Percentiles rank a stretch among this genome's conserved stretches.
These are phyloP conservation scores for Suhomyces kilbournensis DNA, from an alignment of 805 yeast species.

Conservation along the genomic window DNA sequence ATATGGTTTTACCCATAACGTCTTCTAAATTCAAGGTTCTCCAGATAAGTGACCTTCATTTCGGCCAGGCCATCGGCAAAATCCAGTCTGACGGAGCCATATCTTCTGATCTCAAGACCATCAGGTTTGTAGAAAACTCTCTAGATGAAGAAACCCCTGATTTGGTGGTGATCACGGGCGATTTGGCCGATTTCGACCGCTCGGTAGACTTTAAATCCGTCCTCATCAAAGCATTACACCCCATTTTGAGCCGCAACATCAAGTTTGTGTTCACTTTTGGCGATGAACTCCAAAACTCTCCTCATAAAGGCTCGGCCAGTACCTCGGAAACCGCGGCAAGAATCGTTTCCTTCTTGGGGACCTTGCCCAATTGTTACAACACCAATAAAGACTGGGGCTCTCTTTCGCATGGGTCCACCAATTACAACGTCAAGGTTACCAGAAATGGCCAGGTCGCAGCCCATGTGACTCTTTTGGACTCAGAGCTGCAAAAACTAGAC, in stretches of 20 bases:
- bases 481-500: slow-evolving; percentile 25
- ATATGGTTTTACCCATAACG: background rate
- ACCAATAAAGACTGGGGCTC: slow-evolving; percentile 12
- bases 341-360: slow-evolving; percentile 26
- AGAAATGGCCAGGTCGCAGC: slow-evolving; percentile 17
- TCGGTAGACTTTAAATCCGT: slow-evolving; percentile 27
- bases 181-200: slow-evolving; percentile 30
- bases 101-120: slow-evolving; percentile 28
- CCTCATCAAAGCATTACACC: slow-evolving; percentile 29
- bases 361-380: slow-evolving; percentile 39
- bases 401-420: slow-evolving; percentile 34
- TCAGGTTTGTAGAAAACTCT: slow-evolving; percentile 26
- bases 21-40: slow-evolving; percentile 27
- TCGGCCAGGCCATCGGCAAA: slow-evolving; percentile 30
- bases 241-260: slow-evolving; percentile 27
- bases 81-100: slow-evolving; percentile 16
- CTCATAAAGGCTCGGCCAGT: background rate
- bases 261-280: slow-evolving; percentile 41
- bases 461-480: slow-evolving; percentile 33
- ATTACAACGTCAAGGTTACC: slow-evolving; percentile 30
- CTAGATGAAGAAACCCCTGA: slow-evolving; percentile 29
- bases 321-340: background rate
- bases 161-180: slow-evolving; percentile 40
- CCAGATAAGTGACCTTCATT: slow-evolving; percentile 40
- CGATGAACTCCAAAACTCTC: slow-evolving; percentile 13